Evolutionary conservation across 2,329 filamentous ascomycete species (phyloP), one percentile per base, ranked within the genome.

Genomic region (Emergomyces pasteurianus): DNA sequence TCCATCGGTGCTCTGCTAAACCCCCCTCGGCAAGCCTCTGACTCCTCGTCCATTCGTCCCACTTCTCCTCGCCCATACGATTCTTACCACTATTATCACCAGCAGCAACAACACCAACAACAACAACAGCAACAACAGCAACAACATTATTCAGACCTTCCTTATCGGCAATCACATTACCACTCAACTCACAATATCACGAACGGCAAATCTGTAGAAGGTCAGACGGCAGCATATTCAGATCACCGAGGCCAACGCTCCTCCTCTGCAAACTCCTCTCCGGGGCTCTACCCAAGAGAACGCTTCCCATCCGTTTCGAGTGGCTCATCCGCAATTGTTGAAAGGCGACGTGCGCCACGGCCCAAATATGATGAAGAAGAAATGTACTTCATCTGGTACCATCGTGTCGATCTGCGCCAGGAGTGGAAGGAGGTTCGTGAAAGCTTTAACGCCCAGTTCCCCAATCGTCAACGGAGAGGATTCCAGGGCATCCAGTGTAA

Each of bases 341-440:
- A 75, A 58, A 71, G 72, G 18, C 74, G 75, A 9, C 73, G 76
- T 3, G 69, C 73, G 6, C 74, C 75, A n/a, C 72, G 77, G 5
- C 76, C 75, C 31, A 77, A 77, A 67, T 79, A 79, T 67, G 73
- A 73, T 52, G 72, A 75, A 58, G 77, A 79, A 67, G 75, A 79
- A 62, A 74, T 74, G 70, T 76, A 75, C 66, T 79, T 79, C 62
- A 78, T 79, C 63, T 79, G 77, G 77, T 79, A 79, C 64, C 75
- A 78, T 66, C 75, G 77, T 8, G 75, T 76, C 31, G 77, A 79
- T 64, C 70, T 78, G 31, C 70, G 71, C 53, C 72, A 77, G 67
- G 73, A 77, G 62, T 79, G 77, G 77, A 75, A 75, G 62, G 72
- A 77, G 62, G 74, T 79, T 26, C 71, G 73, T 31, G 71, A 76